phyloP scores from a whole-genome alignment of 495 filamentous ascomycete genomes.

The Cercophora scortea region DNA sequence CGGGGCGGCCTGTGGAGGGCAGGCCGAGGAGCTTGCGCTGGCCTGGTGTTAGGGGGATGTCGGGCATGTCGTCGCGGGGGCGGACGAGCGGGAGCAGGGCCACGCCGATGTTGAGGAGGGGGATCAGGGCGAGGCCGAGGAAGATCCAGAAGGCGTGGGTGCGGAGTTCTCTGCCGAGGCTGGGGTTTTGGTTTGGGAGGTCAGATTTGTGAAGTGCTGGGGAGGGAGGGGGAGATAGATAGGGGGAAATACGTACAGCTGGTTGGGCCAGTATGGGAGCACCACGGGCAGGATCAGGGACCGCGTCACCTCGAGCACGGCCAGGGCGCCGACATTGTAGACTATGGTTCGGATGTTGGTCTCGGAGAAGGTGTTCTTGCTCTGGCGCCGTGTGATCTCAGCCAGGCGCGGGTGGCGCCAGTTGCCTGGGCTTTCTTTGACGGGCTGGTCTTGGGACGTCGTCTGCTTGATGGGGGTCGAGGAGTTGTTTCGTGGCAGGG shows the following conservation, averaged over 20 bases:
- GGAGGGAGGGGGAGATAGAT: no score
- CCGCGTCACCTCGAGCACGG: slow-evolving; percentile 30
- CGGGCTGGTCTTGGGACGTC: slow-evolving; percentile 18
- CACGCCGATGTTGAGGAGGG: slow-evolving; percentile 49
- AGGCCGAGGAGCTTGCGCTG: slow-evolving; percentile 83
- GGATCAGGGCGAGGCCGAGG: slow-evolving; percentile 45
- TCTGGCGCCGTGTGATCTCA: slow-evolving; percentile 69
- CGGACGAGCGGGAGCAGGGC: slow-evolving; percentile 62
- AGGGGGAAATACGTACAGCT: slow-evolving; percentile 11
- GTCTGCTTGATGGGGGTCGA: slow-evolving; percentile 39
- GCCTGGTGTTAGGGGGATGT: slow-evolving; percentile 85
- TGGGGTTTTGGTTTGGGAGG: neutral
- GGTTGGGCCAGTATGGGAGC: slow-evolving; percentile 14
- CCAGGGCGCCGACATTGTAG: slow-evolving; percentile 53
- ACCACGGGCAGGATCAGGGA: slow-evolving; percentile 16
- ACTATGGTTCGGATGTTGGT: slow-evolving; percentile 56
- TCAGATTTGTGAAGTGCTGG: no score
- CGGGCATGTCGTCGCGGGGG: slow-evolving; percentile 65
- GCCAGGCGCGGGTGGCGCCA: slow-evolving; percentile 80
- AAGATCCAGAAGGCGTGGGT: slow-evolving; percentile 6
- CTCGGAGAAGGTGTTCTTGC: slow-evolving; percentile 64
- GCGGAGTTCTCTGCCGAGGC: slow-evolving; percentile 3
- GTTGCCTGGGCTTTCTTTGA: slow-evolving; percentile 54
- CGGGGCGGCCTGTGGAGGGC: slow-evolving; percentile 40
- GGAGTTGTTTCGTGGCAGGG: slow-evolving; percentile 13